Evolutionary conservation across 2,329 filamentous ascomycete genomes (phyloP).

Genomic region (Penicillium sp.): DNA sequence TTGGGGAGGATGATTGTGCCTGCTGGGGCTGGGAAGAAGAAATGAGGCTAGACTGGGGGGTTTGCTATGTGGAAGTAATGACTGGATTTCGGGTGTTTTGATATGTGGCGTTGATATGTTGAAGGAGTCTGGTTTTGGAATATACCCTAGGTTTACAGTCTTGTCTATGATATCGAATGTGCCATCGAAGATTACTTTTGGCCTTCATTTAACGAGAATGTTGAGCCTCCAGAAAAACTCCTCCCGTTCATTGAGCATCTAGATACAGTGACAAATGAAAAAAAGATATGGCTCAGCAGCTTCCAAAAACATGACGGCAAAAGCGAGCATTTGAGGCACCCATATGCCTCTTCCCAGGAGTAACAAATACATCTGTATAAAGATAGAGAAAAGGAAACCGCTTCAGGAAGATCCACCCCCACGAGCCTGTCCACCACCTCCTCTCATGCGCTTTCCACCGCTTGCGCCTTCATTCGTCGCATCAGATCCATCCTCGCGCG

Average conservation of each 20-base stretch:
- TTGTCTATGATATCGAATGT: neutral
- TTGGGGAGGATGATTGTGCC: slow-evolving; percentile 63
- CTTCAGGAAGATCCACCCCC: slow-evolving; percentile 28
- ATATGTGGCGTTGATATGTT: neutral
- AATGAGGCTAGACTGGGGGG: slow-evolving; percentile 18
- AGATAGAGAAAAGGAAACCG: slow-evolving; percentile 10
- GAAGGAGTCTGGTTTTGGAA: neutral
- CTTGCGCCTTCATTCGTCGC: slow-evolving; percentile 40
- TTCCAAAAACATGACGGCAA: neutral
- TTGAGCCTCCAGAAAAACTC: slow-evolving; percentile 12
- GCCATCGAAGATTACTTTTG: too few relatives aligned
- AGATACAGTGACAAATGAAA: slow-evolving; percentile 22
- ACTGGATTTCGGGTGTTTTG: neutral
- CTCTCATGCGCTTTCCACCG: slow-evolving; percentile 52
- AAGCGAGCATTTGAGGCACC: neutral
- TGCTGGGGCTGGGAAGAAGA: slow-evolving; percentile 31
- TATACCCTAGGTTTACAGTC: neutral
- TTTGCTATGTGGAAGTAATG: neutral
- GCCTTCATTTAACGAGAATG: neutral
- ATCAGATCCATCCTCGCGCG: slow-evolving; percentile 54
- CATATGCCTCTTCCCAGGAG: neutral
- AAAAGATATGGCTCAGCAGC: neutral
- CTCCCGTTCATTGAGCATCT: slow-evolving; percentile 21
- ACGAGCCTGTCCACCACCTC: slow-evolving; percentile 39
- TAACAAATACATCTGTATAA: slow-evolving; percentile 15